These are phyloP conservation scores for Yamadazyma takamatsuzukensis DNA, from an alignment of 805 yeast genomes.

Conservation along the genomic window DNA sequence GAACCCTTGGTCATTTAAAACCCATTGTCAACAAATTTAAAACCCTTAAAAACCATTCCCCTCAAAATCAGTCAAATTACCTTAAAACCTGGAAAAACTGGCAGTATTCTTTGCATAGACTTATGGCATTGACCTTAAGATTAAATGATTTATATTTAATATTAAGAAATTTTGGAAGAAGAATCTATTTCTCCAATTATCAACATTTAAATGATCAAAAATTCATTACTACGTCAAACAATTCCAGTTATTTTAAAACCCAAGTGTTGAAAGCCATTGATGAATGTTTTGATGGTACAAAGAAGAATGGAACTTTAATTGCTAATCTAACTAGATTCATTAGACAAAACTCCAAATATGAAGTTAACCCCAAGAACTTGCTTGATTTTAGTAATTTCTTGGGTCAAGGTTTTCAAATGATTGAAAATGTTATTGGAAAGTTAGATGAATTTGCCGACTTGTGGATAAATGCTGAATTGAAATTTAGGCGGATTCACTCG, in stretches of 20 bases:
- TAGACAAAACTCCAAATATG: conserved; percentile 34
- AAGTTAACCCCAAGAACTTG: conserved; percentile 32
- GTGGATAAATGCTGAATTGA: conserved; percentile 43
- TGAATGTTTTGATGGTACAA: conserved; percentile 40
- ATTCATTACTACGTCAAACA: conserved; percentile 23
- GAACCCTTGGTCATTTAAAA: conserved; percentile 23
- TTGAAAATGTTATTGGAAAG: conserved; percentile 24
- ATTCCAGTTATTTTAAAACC: conserved; percentile 26
- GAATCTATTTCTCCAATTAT: conserved; percentile 42
- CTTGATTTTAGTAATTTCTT: conserved; percentile 40
- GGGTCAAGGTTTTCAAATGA: conserved; percentile 32
- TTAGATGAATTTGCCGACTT: conserved; percentile 35
- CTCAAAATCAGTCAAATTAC: conserved; percentile 7
- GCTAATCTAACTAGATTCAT: conserved; percentile 47
- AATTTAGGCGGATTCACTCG: conserved; percentile 35
- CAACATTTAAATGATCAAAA: conserved; percentile 42
- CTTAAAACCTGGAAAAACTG: conserved; percentile 22
- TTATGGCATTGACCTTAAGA: conserved; percentile 42
- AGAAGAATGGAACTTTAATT: conserved; percentile 46
- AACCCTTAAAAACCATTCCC: conserved; percentile 4
- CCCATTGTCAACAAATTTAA: conserved; percentile 16
- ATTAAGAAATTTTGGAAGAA: conserved; percentile 45
- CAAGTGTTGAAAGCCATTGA: conserved; percentile 25
- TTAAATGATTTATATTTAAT: conserved; percentile 49
- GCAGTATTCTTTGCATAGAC: conserved; percentile 41